A percentile compares a stretch with the other conserved stretches of the same genome.
Evolutionary conservation across 2,329 filamentous ascomycete genomes (phyloP).

Genomic region (Furcasterigmium furcatum): DNA sequence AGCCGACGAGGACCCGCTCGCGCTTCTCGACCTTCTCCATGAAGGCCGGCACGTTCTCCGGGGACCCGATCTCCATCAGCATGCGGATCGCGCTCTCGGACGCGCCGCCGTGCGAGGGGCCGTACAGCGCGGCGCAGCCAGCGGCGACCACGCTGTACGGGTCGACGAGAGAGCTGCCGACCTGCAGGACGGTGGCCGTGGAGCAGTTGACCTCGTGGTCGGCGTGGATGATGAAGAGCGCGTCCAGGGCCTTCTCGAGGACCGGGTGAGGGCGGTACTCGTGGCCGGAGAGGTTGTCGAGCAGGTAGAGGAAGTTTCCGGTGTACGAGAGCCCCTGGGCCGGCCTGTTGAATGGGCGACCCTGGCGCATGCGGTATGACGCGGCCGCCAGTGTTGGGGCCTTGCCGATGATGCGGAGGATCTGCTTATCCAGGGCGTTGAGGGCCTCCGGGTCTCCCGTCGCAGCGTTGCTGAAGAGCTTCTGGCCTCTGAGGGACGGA

Average conservation of each 20-base stretch:
- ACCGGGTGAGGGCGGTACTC: slow-evolving; percentile 45
- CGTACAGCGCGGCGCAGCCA: slow-evolving; percentile 50
- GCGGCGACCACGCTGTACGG: slow-evolving; percentile 51
- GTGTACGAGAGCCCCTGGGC: slow-evolving; percentile 45
- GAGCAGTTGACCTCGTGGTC: slow-evolving; percentile 59
- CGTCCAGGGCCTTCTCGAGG: slow-evolving; percentile 47
- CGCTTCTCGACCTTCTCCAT: slow-evolving; percentile 46
- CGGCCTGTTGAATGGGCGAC: slow-evolving; percentile 46
- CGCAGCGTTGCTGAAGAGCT: slow-evolving; percentile 44
- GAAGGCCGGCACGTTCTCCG: slow-evolving; percentile 46
- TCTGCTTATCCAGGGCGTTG: slow-evolving; percentile 45
- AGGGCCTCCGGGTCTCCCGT: slow-evolving; percentile 35
- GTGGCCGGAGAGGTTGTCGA: slow-evolving; percentile 45
- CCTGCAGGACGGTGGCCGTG: slow-evolving; percentile 52
- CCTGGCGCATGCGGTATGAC: slow-evolving; percentile 49
- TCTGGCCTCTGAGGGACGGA: slow-evolving; percentile 45
- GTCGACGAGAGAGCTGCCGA: slow-evolving; percentile 53
- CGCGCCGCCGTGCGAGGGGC: slow-evolving; percentile 57
- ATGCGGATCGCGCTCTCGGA: slow-evolving; percentile 54
- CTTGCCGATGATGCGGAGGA: slow-evolving; percentile 49
- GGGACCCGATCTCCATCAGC: slow-evolving; percentile 46
- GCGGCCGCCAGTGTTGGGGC: slow-evolving; percentile 47
- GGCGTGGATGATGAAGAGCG: slow-evolving; percentile 52
- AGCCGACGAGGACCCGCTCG: slow-evolving; percentile 50
- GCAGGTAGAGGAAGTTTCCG: slow-evolving; percentile 52